A percentile compares a stretch with the other conserved stretches of the same genome.
Conservation (phyloP, 169 alveolate genomes). For the Eimeria brunetti region DNA sequence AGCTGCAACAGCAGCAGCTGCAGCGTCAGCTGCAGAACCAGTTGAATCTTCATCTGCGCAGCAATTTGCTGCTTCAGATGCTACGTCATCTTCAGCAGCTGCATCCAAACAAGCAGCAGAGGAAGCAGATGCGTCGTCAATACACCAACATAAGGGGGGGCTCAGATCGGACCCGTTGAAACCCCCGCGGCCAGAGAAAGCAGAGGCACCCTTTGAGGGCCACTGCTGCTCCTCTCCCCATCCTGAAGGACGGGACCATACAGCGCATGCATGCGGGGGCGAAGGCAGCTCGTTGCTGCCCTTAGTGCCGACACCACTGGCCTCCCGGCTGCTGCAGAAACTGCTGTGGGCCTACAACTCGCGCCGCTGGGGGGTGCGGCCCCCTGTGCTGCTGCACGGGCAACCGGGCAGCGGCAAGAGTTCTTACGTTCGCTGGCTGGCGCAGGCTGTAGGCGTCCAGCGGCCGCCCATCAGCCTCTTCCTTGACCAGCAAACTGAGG, state of each 20-base stretch:
- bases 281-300: constrained; percentile 23
- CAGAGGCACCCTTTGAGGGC: constrained; percentile 3
- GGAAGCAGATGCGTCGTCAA: not conserved
- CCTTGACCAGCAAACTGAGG: constrained; percentile 77
- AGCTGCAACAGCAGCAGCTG: not conserved
- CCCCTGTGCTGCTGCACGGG: constrained; percentile 77
- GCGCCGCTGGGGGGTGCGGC: constrained; percentile 57
- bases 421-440: constrained; percentile 66
- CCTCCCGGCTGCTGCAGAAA: constrained; percentile 22
- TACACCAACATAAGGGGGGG: not conserved
- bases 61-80: too few relatives aligned
- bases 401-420: constrained; percentile 69
- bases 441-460: not conserved
- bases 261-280: not conserved
- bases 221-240: not conserved
- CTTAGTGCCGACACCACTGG: constrained; percentile 49
- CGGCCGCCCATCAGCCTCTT: constrained; percentile 69
- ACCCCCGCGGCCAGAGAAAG: constrained; percentile 41
- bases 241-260: not conserved
- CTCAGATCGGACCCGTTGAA: not conserved
- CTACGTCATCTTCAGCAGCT: not conserved
- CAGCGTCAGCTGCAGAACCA: not conserved
- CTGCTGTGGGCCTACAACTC: constrained; percentile 47
- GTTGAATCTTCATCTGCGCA: not conserved
- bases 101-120: not conserved